These are phyloP conservation scores for Saururus chinensis DNA, from an alignment of 164 flowering plant genomes.

Conservation along the genomic window DNA sequence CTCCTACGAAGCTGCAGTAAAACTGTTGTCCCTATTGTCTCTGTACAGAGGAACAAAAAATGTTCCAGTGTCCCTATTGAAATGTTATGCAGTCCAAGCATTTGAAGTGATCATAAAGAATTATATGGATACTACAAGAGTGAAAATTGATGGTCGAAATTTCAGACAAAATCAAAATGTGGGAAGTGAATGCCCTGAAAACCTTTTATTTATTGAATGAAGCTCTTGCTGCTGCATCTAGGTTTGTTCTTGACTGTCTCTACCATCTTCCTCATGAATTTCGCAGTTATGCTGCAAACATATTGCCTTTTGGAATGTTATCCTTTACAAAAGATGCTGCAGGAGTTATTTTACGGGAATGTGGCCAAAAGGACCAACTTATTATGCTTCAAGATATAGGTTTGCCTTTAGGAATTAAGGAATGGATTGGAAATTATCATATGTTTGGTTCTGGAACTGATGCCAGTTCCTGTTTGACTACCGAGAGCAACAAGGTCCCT, in stretches of 20 bases:
- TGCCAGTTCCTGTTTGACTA: constrained; percentile 9
- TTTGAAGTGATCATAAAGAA: constrained; percentile 59
- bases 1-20: constrained; percentile 60
- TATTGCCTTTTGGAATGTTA: constrained; percentile 58
- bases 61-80: constrained; percentile 61
- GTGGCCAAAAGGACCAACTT: constrained; percentile 43
- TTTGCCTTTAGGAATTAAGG: constrained; percentile 59
- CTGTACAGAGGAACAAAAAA: constrained; percentile 55
- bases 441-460: constrained; percentile 23
- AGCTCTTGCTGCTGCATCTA: constrained; percentile 28
- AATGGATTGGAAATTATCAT: constrained; percentile 74
- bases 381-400: constrained; percentile 92
- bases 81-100: constrained; percentile 50
- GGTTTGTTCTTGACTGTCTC: constrained; percentile 72
- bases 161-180: constrained; percentile 5
- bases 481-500: constrained; percentile 7
- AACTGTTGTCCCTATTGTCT: constrained; percentile 51
- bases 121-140: constrained; percentile 21
- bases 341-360: constrained; percentile 46
- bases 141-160: constrained; percentile 4
- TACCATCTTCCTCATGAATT: constrained; percentile 68
- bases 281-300: constrained; percentile 59
- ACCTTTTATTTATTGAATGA: constrained; percentile 3
- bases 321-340: constrained; percentile 48
- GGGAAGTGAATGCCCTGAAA: constrained; percentile 6